These are phyloP conservation scores for Castanea crenata DNA, from an alignment of 306 rosid genomes.

Conservation along the genomic window DNA sequence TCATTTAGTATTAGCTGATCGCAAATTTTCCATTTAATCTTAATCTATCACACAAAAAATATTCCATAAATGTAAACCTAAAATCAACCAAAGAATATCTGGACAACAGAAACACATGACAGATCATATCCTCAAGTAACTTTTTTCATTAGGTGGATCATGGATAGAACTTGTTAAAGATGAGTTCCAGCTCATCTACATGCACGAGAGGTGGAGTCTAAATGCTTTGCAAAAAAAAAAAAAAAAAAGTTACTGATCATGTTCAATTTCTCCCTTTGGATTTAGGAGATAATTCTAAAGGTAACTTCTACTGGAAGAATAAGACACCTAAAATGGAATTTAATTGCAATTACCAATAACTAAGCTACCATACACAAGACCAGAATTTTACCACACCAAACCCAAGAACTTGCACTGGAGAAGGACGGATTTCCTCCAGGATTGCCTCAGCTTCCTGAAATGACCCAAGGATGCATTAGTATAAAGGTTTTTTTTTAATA, in stretches of 20 bases:
- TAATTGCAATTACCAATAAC: slow-evolving; percentile 14
- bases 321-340: slow-evolving; percentile 23
- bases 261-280: background rate
- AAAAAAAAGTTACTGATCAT: background rate
- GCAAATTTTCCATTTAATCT: too few relatives aligned
- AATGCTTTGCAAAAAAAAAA: slow-evolving; percentile 8
- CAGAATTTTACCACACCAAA: slow-evolving; percentile 67
- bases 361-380: slow-evolving; percentile 18
- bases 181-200: slow-evolving; percentile 2
- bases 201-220: background rate
- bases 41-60: background rate
- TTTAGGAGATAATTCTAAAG: background rate
- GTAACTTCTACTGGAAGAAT: background rate
- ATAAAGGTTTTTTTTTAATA: background rate
- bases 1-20: background rate
- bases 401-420: slow-evolving; percentile 68
- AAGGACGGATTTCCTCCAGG: slow-evolving; percentile 65
- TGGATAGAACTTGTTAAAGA: slow-evolving; percentile 9
- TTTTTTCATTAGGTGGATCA: background rate
- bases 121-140: background rate
- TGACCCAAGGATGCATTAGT: slow-evolving; percentile 23
- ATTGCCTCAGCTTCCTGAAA: slow-evolving; percentile 97
- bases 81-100: background rate
- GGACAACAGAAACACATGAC: background rate
- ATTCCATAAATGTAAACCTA: background rate